Percentiles rank a stretch among this genome's conserved stretches.
phyloP scores from a whole-genome alignment of 805 yeast genomes.

The Nematodospora valgi region DNA sequence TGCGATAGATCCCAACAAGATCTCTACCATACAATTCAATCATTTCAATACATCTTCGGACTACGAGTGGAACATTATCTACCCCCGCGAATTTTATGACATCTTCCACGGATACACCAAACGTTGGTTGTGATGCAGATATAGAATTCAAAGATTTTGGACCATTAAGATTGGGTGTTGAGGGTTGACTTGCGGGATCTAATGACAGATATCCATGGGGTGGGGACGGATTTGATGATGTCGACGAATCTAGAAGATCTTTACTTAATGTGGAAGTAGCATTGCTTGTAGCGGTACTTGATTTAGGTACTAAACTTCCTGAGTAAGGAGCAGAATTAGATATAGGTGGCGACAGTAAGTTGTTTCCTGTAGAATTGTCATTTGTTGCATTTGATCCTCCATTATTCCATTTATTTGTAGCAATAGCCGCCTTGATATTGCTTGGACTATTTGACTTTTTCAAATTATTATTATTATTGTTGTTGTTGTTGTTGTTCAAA shows the following conservation, averaged over 20 bases:
- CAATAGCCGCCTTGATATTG: slow-evolving; percentile 3
- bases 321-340: no score
- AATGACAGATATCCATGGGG: slow-evolving; percentile 4
- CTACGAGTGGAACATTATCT: slow-evolving; percentile 88
- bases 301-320: no score
- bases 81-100: slow-evolving; percentile 75
- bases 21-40: slow-evolving; percentile 83
- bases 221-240: no score
- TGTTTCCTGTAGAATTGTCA: no score
- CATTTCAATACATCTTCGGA: slow-evolving; percentile 81
- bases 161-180: slow-evolving; percentile 32
- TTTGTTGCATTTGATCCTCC: no score
- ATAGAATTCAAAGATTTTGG: slow-evolving; percentile 25
- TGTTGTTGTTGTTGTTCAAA: slow-evolving; percentile 7
- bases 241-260: background rate
- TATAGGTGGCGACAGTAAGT: no score
- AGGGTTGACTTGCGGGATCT: slow-evolving; percentile 31
- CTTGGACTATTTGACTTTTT: background rate
- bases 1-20: slow-evolving; percentile 85
- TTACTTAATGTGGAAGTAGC: no score
- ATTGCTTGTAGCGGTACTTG: background rate
- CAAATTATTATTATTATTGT: background rate
- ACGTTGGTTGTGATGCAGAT: slow-evolving; percentile 44
- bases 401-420: background rate
- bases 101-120: slow-evolving; percentile 80